Percentiles rank a stretch among this genome's conserved stretches.
These are phyloP conservation scores for Claviceps spartinae DNA, from an alignment of 2,329 filamentous ascomycete genomes.

Conservation along the genomic window DNA sequence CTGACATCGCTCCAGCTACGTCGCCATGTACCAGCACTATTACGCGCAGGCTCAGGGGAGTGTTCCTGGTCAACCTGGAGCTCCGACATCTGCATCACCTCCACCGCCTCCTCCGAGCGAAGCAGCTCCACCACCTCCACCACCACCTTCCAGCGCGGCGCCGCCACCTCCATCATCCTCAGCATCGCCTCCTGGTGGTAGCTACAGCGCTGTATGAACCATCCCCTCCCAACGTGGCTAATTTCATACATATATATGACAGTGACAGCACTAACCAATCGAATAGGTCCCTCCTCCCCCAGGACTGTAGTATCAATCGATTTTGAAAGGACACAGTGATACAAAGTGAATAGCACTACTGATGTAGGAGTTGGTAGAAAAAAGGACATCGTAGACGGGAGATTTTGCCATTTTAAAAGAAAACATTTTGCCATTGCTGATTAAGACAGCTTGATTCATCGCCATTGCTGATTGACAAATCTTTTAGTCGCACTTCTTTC, in stretches of 20 bases:
- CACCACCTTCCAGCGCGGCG: conserved; percentile 30
- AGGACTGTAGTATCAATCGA: conserved; percentile 27
- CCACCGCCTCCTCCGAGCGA: conserved; percentile 46
- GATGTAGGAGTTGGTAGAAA: conserved; percentile 1
- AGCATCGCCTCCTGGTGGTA: conserved; percentile 37
- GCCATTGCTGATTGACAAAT: conserved; percentile 1
- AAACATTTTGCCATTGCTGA: background rate
- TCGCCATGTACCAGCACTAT: conserved; percentile 64
- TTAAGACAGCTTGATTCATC: background rate
- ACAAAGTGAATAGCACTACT: conserved; percentile 3
- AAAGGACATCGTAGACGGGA: background rate
- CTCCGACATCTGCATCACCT: conserved; percentile 36
- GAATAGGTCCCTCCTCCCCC: conserved; percentile 41
- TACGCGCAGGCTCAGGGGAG: conserved; percentile 32
- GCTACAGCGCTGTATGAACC: conserved; percentile 50
- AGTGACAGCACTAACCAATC: background rate
- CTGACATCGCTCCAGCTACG: conserved; percentile 30
- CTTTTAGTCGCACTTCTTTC: background rate
- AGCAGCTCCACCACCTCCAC: conserved; percentile 45
- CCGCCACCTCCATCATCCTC: conserved; percentile 38
- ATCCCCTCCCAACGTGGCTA: background rate
- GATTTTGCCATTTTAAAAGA: background rate
- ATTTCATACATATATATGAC: background rate
- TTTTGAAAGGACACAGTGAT: conserved; percentile 1
- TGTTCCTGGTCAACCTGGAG: conserved; percentile 30